Conservation (phyloP, 495 filamentous ascomycete species). For the Aspergillus sparsus region DNA sequence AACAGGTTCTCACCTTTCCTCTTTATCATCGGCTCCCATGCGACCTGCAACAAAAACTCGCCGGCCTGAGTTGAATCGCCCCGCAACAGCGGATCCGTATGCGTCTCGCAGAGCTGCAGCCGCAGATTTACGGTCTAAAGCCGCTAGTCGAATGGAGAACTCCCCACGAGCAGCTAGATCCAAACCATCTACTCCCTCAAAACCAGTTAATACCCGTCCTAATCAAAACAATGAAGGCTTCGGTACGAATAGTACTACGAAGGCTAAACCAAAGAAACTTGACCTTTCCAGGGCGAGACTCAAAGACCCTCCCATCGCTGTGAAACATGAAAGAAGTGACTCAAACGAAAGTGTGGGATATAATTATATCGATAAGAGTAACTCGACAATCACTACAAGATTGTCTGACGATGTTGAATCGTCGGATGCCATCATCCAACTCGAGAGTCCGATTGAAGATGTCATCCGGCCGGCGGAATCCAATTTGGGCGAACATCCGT, state of each 20-base stretch:
- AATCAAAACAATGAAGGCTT: constrained; percentile 25
- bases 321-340: constrained; percentile 28
- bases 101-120: constrained; percentile 37
- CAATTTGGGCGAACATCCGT: constrained; percentile 5
- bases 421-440: constrained; percentile 22
- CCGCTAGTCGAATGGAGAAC: constrained; percentile 40
- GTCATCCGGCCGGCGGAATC: constrained; percentile 22
- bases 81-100: constrained; percentile 62
- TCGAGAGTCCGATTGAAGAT: constrained; percentile 32
- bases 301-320: constrained; percentile 27
- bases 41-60: constrained; percentile 51
- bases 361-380: constrained; percentile 15
- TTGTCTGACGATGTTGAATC: constrained; percentile 64
- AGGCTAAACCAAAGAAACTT: constrained; percentile 40
- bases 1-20: constrained; percentile 39
- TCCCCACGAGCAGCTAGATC: constrained; percentile 42
- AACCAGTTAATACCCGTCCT: background rate
- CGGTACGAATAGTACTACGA: constrained; percentile 21
- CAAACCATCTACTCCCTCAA: constrained; percentile 32
- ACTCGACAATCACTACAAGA: constrained; percentile 45
- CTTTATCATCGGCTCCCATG: constrained; percentile 60
- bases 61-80: constrained; percentile 37
- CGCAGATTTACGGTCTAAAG: constrained; percentile 35
- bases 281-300: constrained; percentile 40
- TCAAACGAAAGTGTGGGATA: constrained; percentile 28